Base-by-base conservation (phyloP, 192 early-diverging fungal species). In the Polychytrium aggregatum region DNA sequence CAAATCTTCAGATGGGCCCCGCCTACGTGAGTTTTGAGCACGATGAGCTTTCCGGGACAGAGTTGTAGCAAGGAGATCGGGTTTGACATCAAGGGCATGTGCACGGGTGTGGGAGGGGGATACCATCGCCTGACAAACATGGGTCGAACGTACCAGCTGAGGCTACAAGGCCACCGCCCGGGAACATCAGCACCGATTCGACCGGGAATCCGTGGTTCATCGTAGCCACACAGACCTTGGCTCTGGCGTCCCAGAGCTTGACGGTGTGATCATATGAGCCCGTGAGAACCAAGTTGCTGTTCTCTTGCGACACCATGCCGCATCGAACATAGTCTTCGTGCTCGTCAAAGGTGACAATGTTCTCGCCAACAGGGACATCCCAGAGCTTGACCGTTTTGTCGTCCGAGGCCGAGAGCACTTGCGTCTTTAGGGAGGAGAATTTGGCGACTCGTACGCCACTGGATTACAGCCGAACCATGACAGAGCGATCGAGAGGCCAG, bases 261-360 rank as follows among this genome's bases (percentile, higher is more conserved):
- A 97, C 81, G 22, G 89, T 90, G 54, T 94, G 88, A 68, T 98
- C 95, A 55, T 98, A 98, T 1, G 92, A 94, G 6, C 93, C 90
- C 1, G 88, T 61, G 22, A 64, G 56, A 41, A 98, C 57, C 49
- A 98, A 46, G 36, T 87, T 73, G 34, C 86, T 83, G 64, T 90
- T 92, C 24, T 82, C 79, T 28, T 65, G 60, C 35, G 71, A 78
- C 50, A 89, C 76, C 37, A 74, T 62, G 8, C 79, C 90, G 21
- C 78, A 64, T 14, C 90, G 83, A 43, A 96, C 82, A 57, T 98
- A 92, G 69, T 98, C 95, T 41, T 83, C 71, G 63, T 98, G 95
- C 18, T 81, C 88, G 9, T 60, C 61, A 51, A 96, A 90, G 22
- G 70, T 61, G 25, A 67, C 68, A 20, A 91, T 45, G 5, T 79